These are phyloP conservation scores for Steccherinum ochraceum DNA, from an alignment of 768 basidiomycete genomes.

Conservation along the genomic window DNA sequence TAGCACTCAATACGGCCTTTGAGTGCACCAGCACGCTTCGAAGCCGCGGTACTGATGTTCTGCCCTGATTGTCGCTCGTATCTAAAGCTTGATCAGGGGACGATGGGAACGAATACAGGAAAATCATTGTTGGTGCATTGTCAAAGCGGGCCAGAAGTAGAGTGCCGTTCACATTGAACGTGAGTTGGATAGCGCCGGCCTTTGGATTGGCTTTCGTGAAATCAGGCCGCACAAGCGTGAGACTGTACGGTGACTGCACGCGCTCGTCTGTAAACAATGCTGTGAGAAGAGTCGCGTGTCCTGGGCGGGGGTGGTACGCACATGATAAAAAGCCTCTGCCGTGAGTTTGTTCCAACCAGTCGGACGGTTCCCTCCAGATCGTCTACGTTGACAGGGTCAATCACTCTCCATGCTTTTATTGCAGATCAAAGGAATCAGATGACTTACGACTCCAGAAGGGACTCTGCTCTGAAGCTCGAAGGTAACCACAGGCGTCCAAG, in stretches of 20 bases:
- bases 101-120: constrained; percentile 12
- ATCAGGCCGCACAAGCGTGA: constrained; percentile 47
- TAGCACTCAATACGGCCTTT: constrained; percentile 54
- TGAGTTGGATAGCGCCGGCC: constrained; percentile 63
- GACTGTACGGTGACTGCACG: constrained; percentile 46
- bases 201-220: constrained; percentile 58
- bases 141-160: constrained; percentile 72
- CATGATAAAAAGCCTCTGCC: constrained; percentile 88
- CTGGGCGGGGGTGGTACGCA: constrained; percentile 25
- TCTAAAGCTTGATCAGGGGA: not conserved
- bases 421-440: not conserved
- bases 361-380: constrained; percentile 80
- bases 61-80: not conserved
- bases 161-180: constrained; percentile 77
- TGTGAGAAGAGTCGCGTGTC: no score
- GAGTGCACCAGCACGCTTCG: constrained; percentile 64
- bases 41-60: constrained; percentile 38
- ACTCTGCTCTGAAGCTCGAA: constrained; percentile 59
- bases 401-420: no score
- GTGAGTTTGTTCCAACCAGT: constrained; percentile 80
- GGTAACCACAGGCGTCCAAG: constrained; percentile 62
- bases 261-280: constrained; percentile 51
- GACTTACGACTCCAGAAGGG: constrained; percentile 48
- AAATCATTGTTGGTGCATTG: constrained; percentile 11
- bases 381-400: constrained; percentile 35